A percentile compares a stretch with the other conserved stretches of the same genome.
phyloP scores from a whole-genome alignment of 768 basidiomycete species.

The Tulasnella sp. region DNA sequence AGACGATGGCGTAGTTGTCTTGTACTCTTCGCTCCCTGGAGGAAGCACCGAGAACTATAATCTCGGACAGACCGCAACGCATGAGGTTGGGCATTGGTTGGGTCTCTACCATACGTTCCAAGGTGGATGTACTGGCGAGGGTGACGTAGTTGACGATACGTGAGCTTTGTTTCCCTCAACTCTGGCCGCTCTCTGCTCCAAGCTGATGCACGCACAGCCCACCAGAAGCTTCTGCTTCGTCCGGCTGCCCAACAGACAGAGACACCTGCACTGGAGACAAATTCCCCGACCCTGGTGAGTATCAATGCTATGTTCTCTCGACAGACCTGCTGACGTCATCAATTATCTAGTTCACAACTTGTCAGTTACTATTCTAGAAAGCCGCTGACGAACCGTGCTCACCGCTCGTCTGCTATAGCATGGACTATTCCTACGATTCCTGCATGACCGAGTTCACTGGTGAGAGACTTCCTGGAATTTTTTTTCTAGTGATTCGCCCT shows the following conservation, averaged over 20 bases:
- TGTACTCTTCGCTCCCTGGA: conserved; percentile 37
- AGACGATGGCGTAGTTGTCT: conserved; percentile 43
- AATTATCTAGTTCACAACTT: background rate
- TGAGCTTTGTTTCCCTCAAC: conserved; percentile 30
- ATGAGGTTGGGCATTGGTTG: conserved; percentile 42
- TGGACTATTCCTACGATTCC: conserved; percentile 22
- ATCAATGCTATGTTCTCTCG: background rate
- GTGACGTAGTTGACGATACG: conserved; percentile 31
- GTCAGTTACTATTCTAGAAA: background rate
- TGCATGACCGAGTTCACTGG: conserved; percentile 29
- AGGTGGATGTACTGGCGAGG: conserved; percentile 33
- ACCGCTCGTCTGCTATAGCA: background rate
- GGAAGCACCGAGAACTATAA: conserved; percentile 27
- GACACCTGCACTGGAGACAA: conserved; percentile 36
- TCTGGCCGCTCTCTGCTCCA: background rate
- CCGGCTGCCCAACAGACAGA: conserved; percentile 38
- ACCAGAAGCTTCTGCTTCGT: conserved; percentile 33
- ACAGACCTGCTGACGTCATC: conserved; percentile 22
- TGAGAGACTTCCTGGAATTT: background rate
- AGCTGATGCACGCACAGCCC: conserved; percentile 29
- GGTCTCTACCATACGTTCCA: conserved; percentile 44
- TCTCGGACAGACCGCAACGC: conserved; percentile 36
- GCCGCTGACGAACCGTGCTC: background rate
- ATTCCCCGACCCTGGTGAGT: background rate
- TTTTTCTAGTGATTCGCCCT: too few species aligned